phyloP scores from a whole-genome alignment of 148 eudicot species.

The Amaranthus cruentus region DNA sequence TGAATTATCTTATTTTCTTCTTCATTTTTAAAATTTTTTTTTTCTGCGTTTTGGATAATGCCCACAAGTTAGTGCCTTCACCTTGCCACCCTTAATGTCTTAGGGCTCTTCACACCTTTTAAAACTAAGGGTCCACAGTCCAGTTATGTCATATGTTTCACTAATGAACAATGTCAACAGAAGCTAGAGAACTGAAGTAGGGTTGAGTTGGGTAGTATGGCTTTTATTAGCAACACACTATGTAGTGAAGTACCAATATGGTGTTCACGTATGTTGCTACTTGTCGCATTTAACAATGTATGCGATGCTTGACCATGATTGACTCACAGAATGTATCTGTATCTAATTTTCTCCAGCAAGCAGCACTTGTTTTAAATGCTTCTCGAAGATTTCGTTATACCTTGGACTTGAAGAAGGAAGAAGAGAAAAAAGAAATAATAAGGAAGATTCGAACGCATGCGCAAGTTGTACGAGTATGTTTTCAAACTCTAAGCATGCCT shows the following conservation, averaged over 20 bases:
- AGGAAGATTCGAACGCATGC: slow-evolving; percentile 87
- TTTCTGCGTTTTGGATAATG: too few relatives aligned
- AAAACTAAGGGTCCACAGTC: too few relatives aligned
- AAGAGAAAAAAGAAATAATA: slow-evolving; percentile 62
- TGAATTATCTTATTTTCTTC: too few relatives aligned
- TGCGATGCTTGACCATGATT: background rate
- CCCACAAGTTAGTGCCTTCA: too few relatives aligned
- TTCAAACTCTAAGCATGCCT: background rate
- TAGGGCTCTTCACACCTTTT: too few relatives aligned
- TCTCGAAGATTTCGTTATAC: slow-evolving; percentile 92
- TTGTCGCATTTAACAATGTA: background rate
- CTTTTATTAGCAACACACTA: background rate
- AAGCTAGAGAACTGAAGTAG: background rate
- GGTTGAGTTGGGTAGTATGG: background rate
- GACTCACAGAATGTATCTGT: slow-evolving; percentile 15
- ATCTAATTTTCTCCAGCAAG: slow-evolving; percentile 55
- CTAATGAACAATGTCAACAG: background rate
- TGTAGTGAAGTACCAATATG: background rate
- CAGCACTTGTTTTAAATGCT: slow-evolving; percentile 95
- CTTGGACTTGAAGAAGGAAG: slow-evolving; percentile 84
- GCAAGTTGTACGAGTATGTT: slow-evolving; percentile 74
- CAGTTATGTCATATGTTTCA: too few relatives aligned
- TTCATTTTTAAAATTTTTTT: too few relatives aligned
- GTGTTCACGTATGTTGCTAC: background rate
- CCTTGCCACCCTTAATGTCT: too few relatives aligned